Conservation (phyloP, 306 rosid genomes). For the Citrullus mucosospermus region DNA sequence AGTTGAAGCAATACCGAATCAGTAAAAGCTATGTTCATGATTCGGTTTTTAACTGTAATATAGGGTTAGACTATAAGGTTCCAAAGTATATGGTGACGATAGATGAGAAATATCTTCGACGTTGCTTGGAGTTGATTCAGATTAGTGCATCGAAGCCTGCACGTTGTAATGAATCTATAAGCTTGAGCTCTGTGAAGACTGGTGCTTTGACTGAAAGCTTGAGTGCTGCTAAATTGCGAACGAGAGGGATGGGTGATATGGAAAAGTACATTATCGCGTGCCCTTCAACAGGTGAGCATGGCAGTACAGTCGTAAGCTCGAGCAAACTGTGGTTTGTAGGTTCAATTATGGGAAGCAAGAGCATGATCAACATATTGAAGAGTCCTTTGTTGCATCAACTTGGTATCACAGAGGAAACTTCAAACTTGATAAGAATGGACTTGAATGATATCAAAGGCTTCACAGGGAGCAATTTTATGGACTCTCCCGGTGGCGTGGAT, state of each 20-base stretch:
- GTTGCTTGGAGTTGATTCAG: conserved; percentile 65
- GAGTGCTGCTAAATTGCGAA: conserved; percentile 15
- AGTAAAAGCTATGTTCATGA: conserved; percentile 34
- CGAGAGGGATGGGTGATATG: conserved; percentile 19
- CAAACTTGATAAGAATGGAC: conserved; percentile 24
- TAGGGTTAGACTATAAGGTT: conserved; percentile 46
- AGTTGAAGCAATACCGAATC: conserved; percentile 39
- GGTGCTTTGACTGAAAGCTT: conserved; percentile 32
- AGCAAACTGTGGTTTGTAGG: conserved; percentile 42
- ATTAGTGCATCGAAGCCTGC: conserved; percentile 46
- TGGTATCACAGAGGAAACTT: conserved; percentile 28
- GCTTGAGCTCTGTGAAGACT: conserved; percentile 29
- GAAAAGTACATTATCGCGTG: conserved; percentile 24
- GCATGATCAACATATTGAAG: conserved; percentile 68
- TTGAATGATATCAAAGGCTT: conserved; percentile 35
- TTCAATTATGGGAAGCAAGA: conserved; percentile 78
- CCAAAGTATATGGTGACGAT: conserved; percentile 67
- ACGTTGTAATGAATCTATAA: conserved; percentile 32
- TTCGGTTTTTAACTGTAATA: conserved; percentile 26
- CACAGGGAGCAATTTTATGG: conserved; percentile 28
- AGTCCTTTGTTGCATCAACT: conserved; percentile 51
- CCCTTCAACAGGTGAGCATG: conserved; percentile 17
- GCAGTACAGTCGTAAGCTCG: conserved; percentile 23
- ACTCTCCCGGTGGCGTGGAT: conserved; percentile 29
- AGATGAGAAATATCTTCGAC: conserved; percentile 74